These are phyloP conservation scores for Podospora conica DNA, from an alignment of 495 filamentous ascomycete species.

Conservation along the genomic window DNA sequence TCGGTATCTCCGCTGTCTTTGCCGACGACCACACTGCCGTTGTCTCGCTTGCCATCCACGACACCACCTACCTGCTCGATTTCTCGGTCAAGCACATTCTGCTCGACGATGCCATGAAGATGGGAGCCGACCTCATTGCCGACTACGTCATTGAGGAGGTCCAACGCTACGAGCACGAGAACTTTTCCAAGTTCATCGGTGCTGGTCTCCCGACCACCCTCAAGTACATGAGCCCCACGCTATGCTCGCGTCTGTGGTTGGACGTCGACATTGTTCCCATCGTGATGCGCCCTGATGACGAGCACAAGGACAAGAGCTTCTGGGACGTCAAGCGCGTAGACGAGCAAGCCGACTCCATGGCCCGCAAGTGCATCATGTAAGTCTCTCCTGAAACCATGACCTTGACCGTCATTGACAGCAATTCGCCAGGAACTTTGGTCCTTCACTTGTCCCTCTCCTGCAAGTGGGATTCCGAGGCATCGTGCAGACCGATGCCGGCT, in stretches of 20 bases:
- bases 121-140: slow-evolving; percentile 41
- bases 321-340: slow-evolving; percentile 58
- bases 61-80: slow-evolving; percentile 72
- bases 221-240: slow-evolving; percentile 48
- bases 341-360: slow-evolving; percentile 83
- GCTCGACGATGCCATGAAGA: slow-evolving; percentile 29
- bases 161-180: slow-evolving; percentile 51
- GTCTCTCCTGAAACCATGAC: background rate
- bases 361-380: slow-evolving; percentile 70
- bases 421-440: slow-evolving; percentile 61
- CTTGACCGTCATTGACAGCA: background rate
- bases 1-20: slow-evolving; percentile 53
- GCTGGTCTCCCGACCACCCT: slow-evolving; percentile 50
- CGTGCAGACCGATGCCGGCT: slow-evolving; percentile 70
- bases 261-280: slow-evolving; percentile 74
- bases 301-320: slow-evolving; percentile 40
- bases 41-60: slow-evolving; percentile 65
- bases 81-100: slow-evolving; percentile 56
- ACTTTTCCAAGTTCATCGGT: slow-evolving; percentile 63
- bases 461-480: slow-evolving; percentile 66
- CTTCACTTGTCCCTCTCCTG: slow-evolving; percentile 63
- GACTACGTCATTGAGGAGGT: slow-evolving; percentile 51
- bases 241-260: slow-evolving; percentile 71
- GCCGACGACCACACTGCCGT: slow-evolving; percentile 45
- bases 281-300: slow-evolving; percentile 42